These are phyloP conservation scores for Epichloe amarillans DNA, from an alignment of 2,329 filamentous ascomycete genomes.

Conservation along the genomic window DNA sequence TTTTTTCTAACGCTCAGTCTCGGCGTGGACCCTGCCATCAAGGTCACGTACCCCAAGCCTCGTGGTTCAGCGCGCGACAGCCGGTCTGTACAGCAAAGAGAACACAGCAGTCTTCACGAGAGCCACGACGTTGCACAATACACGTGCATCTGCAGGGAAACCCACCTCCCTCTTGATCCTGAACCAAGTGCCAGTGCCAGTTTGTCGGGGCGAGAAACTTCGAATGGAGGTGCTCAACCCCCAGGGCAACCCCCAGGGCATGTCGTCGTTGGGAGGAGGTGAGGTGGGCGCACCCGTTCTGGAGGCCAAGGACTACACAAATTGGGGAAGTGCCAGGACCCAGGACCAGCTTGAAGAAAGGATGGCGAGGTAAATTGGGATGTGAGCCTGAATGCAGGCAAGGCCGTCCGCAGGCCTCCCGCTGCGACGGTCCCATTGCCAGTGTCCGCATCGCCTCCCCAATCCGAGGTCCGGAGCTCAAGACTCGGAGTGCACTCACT, in stretches of 20 bases:
- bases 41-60: constrained; percentile 38
- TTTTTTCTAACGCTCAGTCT: constrained; percentile 28
- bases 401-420: constrained; percentile 14
- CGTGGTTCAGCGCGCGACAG: constrained; percentile 33
- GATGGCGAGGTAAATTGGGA: constrained; percentile 43
- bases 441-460: too few species aligned
- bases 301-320: constrained; percentile 14
- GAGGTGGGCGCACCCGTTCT: constrained; percentile 18
- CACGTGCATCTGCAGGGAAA: constrained; percentile 21
- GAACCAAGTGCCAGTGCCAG: constrained; percentile 45
- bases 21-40: constrained; percentile 42
- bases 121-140: constrained; percentile 33
- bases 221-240: constrained; percentile 35
- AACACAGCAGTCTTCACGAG: constrained; percentile 33
- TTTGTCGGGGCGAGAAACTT: constrained; percentile 43
- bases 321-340: constrained; percentile 40
- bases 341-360: constrained; percentile 34
- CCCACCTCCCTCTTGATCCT: constrained; percentile 33
- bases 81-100: constrained; percentile 37
- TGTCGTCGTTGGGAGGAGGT: constrained; percentile 24
- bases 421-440: too few species aligned
- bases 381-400: constrained; percentile 38
- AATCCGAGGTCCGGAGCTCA: neutral
- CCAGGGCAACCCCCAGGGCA: constrained; percentile 27
- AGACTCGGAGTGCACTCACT: neutral